These are phyloP conservation scores for Aspergillus pseudoterreus DNA, from an alignment of 2,329 filamentous ascomycete species.

Conservation along the genomic window DNA sequence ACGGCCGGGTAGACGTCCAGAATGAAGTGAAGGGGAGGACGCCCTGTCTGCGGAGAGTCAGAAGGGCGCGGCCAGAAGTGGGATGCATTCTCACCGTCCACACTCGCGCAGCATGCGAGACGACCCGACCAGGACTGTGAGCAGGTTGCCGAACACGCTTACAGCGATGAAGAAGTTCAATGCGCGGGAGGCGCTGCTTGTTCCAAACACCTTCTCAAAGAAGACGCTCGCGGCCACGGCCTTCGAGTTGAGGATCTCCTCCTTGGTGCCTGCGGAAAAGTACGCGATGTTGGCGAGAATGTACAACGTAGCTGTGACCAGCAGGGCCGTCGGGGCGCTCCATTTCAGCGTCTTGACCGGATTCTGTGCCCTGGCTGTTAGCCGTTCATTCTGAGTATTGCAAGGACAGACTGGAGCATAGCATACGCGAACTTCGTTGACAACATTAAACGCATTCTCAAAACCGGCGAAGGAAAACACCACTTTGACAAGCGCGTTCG, in stretches of 20 bases:
- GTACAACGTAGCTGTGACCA: slow-evolving; percentile 54
- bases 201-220: slow-evolving; percentile 57
- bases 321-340: slow-evolving; percentile 49
- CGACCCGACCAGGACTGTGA: slow-evolving; percentile 53
- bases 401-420: too few relatives aligned
- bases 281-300: slow-evolving; percentile 60
- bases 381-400: neutral
- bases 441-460: slow-evolving; percentile 59
- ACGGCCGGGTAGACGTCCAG: slow-evolving; percentile 62
- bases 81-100: slow-evolving; percentile 40
- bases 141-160: slow-evolving; percentile 57
- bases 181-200: slow-evolving; percentile 46
- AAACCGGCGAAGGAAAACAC: slow-evolving; percentile 58
- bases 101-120: slow-evolving; percentile 60
- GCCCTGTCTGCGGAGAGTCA: slow-evolving; percentile 48
- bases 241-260: slow-evolving; percentile 51
- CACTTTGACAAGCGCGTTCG: slow-evolving; percentile 57
- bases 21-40: slow-evolving; percentile 58
- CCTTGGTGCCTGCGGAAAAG: slow-evolving; percentile 55
- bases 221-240: slow-evolving; percentile 57
- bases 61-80: neutral
- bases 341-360: slow-evolving; percentile 54
- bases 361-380: slow-evolving; percentile 35
- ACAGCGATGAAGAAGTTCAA: slow-evolving; percentile 57
- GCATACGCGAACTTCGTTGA: slow-evolving; percentile 55